phyloP scores from a whole-genome alignment of 23 red algal species.

The Gracilaria caudata region DNA sequence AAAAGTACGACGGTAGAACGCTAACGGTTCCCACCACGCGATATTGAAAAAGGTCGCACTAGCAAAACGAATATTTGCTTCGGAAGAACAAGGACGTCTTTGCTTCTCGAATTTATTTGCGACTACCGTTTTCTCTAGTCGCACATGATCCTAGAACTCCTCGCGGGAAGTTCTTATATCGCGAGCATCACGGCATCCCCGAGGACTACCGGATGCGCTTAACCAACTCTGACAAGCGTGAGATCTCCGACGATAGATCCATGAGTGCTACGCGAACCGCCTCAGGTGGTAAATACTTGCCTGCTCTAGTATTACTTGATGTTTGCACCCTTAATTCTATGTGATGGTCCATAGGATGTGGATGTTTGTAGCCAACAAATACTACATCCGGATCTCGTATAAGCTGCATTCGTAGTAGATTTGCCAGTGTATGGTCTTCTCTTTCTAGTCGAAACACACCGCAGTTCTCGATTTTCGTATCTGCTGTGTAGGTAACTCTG shows the following conservation, averaged over 20 bases:
- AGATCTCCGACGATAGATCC: slow-evolving; percentile 51
- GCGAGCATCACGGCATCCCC: too few relatives aligned
- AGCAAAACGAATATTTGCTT: too few relatives aligned
- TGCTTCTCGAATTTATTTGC: too few relatives aligned
- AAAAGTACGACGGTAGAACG: too few relatives aligned
- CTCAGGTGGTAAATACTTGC: slow-evolving; percentile 66
- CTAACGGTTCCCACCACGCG: too few relatives aligned
- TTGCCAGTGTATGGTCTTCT: slow-evolving; percentile 97
- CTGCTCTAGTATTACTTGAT: slow-evolving; percentile 16
- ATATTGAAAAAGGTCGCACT: too few relatives aligned
- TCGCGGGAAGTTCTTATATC: too few relatives aligned
- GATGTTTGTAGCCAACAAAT: slow-evolving; percentile 92
- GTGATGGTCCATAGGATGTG: slow-evolving; percentile 94
- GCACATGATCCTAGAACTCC: too few relatives aligned
- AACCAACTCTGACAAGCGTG: background rate
- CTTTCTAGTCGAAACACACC: slow-evolving; percentile 89
- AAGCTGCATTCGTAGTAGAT: slow-evolving; percentile 95
- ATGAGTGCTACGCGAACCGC: slow-evolving; percentile 65
- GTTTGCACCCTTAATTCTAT: slow-evolving; percentile 88
- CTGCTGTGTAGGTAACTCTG: slow-evolving; percentile 73
- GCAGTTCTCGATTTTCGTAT: slow-evolving; percentile 77
- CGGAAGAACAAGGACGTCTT: too few relatives aligned
- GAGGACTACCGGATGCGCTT: background rate
- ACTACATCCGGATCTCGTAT: slow-evolving; percentile 88
- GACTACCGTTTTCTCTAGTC: too few relatives aligned